phyloP scores from a whole-genome alignment of 2,329 filamentous ascomycete species.

The Phoma sp. region DNA sequence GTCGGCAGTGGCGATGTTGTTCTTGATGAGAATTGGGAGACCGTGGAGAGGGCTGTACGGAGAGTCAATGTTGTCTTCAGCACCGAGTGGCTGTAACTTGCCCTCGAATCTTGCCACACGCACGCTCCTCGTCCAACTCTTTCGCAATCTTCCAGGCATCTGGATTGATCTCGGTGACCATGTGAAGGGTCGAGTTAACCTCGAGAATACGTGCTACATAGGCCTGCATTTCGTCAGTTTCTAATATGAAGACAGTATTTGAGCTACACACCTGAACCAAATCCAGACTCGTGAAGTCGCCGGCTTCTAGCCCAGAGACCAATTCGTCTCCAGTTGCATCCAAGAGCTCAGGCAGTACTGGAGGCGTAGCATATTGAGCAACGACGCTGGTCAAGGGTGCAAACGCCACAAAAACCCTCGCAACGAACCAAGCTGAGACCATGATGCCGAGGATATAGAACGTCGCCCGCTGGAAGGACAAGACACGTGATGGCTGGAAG shows the following conservation, averaged over 20 bases:
- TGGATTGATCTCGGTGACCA: constrained; percentile 63
- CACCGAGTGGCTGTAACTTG: constrained; percentile 21
- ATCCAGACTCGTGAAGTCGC: constrained; percentile 64
- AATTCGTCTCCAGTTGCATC: constrained; percentile 62
- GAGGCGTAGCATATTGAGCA: constrained; percentile 20
- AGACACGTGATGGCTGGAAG: neutral
- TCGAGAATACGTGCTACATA: constrained; percentile 60
- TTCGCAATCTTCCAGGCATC: constrained; percentile 60
- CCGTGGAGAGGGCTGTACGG: constrained; percentile 63
- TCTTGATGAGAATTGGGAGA: constrained; percentile 70
- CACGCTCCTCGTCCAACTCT: constrained; percentile 57
- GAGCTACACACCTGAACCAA: constrained; percentile 50
- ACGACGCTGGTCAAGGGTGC: constrained; percentile 25
- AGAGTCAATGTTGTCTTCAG: neutral
- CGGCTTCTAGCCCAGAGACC: constrained; percentile 55
- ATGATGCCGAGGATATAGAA: constrained; percentile 20
- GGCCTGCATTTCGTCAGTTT: constrained; percentile 43
- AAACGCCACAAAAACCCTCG: constrained; percentile 26
- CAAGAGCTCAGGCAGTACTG: constrained; percentile 50
- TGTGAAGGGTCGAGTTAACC: constrained; percentile 60
- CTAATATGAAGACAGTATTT: neutral
- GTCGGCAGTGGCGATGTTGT: constrained; percentile 70
- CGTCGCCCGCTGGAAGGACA: neutral
- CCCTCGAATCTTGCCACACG: constrained; percentile 56
- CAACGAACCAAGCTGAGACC: constrained; percentile 27